A percentile compares a stretch with the other conserved stretches of the same genome.
Evolutionary conservation across 768 basidiomycete species (phyloP).

Genomic region (Amanita jacksonii): DNA sequence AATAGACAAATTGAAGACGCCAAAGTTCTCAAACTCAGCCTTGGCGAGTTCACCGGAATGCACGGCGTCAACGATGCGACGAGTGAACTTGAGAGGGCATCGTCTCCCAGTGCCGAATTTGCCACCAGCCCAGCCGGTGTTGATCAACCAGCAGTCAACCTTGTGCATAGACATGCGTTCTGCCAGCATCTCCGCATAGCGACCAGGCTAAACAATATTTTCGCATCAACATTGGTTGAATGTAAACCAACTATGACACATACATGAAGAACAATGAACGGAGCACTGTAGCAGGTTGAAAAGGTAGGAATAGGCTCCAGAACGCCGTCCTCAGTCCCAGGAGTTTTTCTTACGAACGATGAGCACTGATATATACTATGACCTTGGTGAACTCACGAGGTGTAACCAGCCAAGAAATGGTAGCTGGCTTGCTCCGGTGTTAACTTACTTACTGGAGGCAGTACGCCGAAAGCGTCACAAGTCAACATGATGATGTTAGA

Average conservation of each 20-base stretch:
- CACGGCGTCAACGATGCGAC: conserved; percentile 93
- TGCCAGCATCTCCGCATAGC: conserved; percentile 96
- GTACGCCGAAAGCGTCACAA: conserved; percentile 96
- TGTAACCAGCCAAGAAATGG: conserved; percentile 96
- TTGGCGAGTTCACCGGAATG: conserved; percentile 87
- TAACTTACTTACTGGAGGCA: conserved; percentile 91
- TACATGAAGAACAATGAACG: conserved; percentile 97
- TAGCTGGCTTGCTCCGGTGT: conserved; percentile 94
- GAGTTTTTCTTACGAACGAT: conserved; percentile 63
- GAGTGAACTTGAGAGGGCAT: conserved; percentile 93
- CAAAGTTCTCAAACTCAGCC: conserved; percentile 80
- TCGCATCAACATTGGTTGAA: not conserved
- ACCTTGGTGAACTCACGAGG: conserved; percentile 44
- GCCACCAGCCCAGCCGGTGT: conserved; percentile 96
- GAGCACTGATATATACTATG: conserved; percentile 10
- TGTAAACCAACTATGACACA: conserved; percentile 16
- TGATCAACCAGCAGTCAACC: conserved; percentile 96
- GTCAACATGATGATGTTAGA: conserved; percentile 95
- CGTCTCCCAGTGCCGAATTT: conserved; percentile 89
- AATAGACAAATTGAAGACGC: conserved; percentile 74
- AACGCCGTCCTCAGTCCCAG: conserved; percentile 98
- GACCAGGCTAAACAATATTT: conserved; percentile 50
- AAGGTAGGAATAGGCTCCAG: conserved; percentile 98
- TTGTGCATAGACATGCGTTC: conserved; percentile 85
- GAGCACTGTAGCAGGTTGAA: conserved; percentile 97